phyloP scores from a whole-genome alignment of 345 rosid genomes.

The Hibiscus syriacus region DNA sequence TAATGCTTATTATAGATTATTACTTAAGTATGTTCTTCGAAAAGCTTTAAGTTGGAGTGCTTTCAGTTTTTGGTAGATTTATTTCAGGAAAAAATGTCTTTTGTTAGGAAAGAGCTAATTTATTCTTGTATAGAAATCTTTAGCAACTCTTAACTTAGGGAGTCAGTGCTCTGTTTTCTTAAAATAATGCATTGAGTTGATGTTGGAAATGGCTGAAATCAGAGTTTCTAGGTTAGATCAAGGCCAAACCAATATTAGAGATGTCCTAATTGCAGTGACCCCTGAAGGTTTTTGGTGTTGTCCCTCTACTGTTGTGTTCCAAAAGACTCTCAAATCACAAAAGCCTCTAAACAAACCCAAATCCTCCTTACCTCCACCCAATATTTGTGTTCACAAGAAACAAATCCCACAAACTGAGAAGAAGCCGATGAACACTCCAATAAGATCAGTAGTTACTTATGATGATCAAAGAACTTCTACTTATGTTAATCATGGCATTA shows the following conservation, averaged over 20 bases:
- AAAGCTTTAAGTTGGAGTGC: not conserved
- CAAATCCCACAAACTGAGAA: conserved; percentile 41
- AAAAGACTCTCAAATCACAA: conserved; percentile 64
- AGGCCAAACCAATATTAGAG: conserved; percentile 76
- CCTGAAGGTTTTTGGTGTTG: conserved; percentile 99
- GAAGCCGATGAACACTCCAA: conserved; percentile 39
- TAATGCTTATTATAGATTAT: not conserved
- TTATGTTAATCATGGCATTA: conserved; percentile 15
- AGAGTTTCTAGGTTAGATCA: conserved; percentile 61
- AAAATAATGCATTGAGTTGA: conserved; percentile 23
- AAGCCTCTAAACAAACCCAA: conserved; percentile 54
- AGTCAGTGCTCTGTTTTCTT: no score
- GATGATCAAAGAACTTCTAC: conserved; percentile 40
- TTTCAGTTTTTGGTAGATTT: not conserved
- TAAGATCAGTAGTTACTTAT: conserved; percentile 41
- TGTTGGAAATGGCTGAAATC: conserved; percentile 70
- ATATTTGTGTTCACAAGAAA: conserved; percentile 37
- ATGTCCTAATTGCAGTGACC: no score
- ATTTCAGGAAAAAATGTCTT: not conserved
- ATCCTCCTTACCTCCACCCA: conserved; percentile 57
- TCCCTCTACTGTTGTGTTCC: conserved; percentile 89
- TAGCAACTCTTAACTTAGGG: not conserved
- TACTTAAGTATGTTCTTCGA: not conserved
- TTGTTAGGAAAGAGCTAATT: no score
- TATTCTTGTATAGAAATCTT: no score